phyloP scores from a whole-genome alignment of 2,329 filamentous ascomycete genomes.

The Ascosphaera acerosa region DNA sequence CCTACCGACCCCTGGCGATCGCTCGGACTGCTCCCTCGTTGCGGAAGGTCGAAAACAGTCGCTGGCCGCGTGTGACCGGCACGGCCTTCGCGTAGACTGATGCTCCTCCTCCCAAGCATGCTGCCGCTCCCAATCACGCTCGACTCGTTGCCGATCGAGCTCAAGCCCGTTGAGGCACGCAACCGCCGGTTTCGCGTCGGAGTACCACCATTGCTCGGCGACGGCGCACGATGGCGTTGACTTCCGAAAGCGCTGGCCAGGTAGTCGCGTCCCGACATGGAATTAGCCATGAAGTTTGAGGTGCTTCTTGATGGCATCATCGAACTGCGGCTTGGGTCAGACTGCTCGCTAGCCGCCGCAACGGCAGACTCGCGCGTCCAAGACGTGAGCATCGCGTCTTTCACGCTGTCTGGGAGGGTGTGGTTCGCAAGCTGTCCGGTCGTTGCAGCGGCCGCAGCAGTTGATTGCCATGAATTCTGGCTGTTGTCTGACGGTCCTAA shows the following conservation, averaged over 20 bases:
- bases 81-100: background rate
- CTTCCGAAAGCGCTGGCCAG: slow-evolving; percentile 1
- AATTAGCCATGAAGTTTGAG: slow-evolving; percentile 15
- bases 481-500: slow-evolving; percentile 26
- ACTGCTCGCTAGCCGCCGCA: slow-evolving; percentile 37
- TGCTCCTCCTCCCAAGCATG: background rate
- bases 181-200: no score
- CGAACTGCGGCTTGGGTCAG: slow-evolving; percentile 40
- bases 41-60: background rate
- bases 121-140: background rate
- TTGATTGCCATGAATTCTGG: slow-evolving; percentile 32
- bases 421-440: slow-evolving; percentile 15
- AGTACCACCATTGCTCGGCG: no score
- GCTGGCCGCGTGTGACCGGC: background rate
- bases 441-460: slow-evolving; percentile 17
- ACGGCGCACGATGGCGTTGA: background rate
- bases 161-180: background rate
- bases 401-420: slow-evolving; percentile 40
- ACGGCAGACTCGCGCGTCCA: slow-evolving; percentile 60
- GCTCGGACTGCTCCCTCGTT: background rate
- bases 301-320: slow-evolving; percentile 48
- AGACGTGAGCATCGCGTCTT: slow-evolving; percentile 49
- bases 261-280: slow-evolving; percentile 8
- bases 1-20: slow-evolving; percentile 4
- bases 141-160: background rate